Percentiles rank a stretch among this genome's conserved stretches.
Evolutionary conservation across 2,329 filamentous ascomycete species (phyloP).

Genomic region (Pseudogymnoascus sp.): DNA sequence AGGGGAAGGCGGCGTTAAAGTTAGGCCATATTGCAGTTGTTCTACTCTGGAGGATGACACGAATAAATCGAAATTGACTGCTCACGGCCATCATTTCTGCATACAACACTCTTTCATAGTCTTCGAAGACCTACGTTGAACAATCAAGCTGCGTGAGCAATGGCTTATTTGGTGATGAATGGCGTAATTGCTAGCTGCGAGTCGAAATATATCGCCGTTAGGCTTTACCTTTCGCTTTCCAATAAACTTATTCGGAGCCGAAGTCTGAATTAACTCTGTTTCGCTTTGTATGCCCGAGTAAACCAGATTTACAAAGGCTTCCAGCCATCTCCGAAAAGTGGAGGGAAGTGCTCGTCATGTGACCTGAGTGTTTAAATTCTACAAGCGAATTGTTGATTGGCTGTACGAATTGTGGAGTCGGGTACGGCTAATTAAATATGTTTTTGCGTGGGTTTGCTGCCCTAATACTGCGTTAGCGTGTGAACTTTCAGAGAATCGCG

Average conservation of each 20-base stretch:
- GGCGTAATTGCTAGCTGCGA: background rate
- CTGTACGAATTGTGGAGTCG: background rate
- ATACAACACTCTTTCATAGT: background rate
- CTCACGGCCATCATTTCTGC: background rate
- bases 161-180: background rate
- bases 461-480: constrained; percentile 10
- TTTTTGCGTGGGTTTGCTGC: constrained; percentile 10
- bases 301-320: background rate
- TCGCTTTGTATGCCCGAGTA: background rate
- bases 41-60: background rate
- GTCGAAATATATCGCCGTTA: background rate
- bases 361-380: background rate
- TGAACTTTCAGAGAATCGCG: constrained; percentile 10
- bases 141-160: background rate
- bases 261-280: background rate
- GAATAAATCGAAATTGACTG: background rate
- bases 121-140: background rate
- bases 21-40: background rate
- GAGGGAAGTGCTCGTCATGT: background rate
- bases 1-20: background rate
- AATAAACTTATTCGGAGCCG: background rate
- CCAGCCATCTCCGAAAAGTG: background rate
- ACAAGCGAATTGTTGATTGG: background rate
- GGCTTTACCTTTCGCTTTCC: background rate
- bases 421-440: constrained; percentile 1